Percentiles rank a stretch among this genome's conserved stretches.
phyloP scores from a whole-genome alignment of 2,329 filamentous ascomycete genomes.

The Fusarium compactum region DNA sequence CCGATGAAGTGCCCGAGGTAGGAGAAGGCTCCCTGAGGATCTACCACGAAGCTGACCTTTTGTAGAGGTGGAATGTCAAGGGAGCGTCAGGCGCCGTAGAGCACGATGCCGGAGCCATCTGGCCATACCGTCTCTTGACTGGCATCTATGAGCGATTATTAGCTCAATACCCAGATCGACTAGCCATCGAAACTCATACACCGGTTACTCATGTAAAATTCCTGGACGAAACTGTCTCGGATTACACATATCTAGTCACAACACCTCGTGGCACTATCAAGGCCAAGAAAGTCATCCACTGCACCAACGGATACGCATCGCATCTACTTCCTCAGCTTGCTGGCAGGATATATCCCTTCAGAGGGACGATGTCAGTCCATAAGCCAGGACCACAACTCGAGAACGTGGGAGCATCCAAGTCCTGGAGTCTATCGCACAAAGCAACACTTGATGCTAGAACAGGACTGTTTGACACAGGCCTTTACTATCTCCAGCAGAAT shows the following conservation, averaged over 20 bases:
- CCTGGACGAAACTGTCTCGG: rapidly evolving
- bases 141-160: conserved; percentile 55
- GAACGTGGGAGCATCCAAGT: conserved; percentile 48
- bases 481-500: conserved; percentile 46
- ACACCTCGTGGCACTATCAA: conserved; percentile 60
- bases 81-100: conserved; percentile 52
- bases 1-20: neutral
- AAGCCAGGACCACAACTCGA: conserved; percentile 51
- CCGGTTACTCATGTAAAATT: conserved; percentile 30
- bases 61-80: conserved; percentile 44
- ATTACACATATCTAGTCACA: conserved; percentile 54
- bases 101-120: conserved; percentile 60
- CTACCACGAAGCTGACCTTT: neutral
- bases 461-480: conserved; percentile 50
- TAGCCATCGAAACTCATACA: conserved; percentile 56
- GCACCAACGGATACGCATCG: conserved; percentile 65
- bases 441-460: conserved; percentile 60
- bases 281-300: conserved; percentile 64
- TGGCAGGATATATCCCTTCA: conserved; percentile 57
- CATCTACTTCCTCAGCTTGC: conserved; percentile 63
- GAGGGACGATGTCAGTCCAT: conserved; percentile 63
- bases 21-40: no score
- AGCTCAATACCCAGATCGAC: conserved; percentile 39
- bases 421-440: conserved; percentile 62
- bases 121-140: conserved; percentile 62